These are phyloP conservation scores for Athelia psychrophila DNA, from an alignment of 1,284 basidiomycete species.

Conservation along the genomic window DNA sequence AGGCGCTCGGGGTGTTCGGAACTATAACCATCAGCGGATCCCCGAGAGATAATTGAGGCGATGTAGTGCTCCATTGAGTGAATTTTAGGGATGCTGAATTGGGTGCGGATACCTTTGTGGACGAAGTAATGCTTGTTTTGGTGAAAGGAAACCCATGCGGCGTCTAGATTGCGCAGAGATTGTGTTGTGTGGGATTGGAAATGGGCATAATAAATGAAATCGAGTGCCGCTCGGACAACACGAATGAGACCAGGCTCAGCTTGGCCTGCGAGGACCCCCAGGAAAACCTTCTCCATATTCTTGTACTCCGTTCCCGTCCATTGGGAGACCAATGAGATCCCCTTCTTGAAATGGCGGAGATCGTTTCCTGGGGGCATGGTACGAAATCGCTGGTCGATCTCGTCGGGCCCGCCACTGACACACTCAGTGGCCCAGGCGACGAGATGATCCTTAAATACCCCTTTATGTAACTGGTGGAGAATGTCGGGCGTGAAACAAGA, in stretches of 20 bases:
- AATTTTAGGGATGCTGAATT: conserved; percentile 28
- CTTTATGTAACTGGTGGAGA: conserved; percentile 28
- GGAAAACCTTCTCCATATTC: conserved; percentile 17
- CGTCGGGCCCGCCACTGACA: conserved; percentile 4
- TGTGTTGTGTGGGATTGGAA: conserved; percentile 13
- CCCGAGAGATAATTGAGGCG: conserved; percentile 14
- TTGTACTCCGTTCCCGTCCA: conserved; percentile 22
- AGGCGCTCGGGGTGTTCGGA: conserved; percentile 21
- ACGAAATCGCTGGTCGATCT: conserved; percentile 20
- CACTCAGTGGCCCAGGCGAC: conserved; percentile 19
- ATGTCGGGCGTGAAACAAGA: conserved; percentile 24
- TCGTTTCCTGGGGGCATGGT: conserved; percentile 16
- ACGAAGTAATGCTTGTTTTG: conserved; percentile 25
- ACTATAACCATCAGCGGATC: conserved; percentile 21
- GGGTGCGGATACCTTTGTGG: conserved; percentile 12
- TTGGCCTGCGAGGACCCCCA: conserved; percentile 13
- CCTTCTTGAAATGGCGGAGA: conserved; percentile 22
- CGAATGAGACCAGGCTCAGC: conserved; percentile 8
- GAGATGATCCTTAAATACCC: conserved; percentile 26
- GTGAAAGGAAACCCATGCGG: conserved; percentile 22
- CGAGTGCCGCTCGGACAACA: conserved; percentile 14
- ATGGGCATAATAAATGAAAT: conserved; percentile 23
- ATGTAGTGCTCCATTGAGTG: conserved; percentile 24
- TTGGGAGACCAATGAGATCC: conserved; percentile 18
- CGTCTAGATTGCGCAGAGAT: conserved; percentile 15